Evolutionary conservation across 108 stramenopile species (phyloP), one percentile per base, ranked within the genome.

Genomic region (Nitzschia putrida): DNA sequence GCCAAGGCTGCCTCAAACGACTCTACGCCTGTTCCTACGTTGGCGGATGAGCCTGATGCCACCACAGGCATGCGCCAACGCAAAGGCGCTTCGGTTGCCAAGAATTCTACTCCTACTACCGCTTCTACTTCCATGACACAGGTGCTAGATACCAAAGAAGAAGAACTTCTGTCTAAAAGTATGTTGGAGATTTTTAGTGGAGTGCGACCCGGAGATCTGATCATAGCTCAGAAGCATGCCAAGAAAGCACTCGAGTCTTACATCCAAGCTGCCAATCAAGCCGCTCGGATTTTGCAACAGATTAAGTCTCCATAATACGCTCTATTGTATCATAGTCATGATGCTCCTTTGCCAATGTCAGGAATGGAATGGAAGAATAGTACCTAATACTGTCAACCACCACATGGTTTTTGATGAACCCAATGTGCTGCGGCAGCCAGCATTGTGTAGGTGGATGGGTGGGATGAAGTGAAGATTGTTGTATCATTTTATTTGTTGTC

Each of bases 201-300:
- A 24, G 47, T 74, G 7, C 75, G 58, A 22, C 80, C 80, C 11
- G 59, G 61, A 24, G 77, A 80, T 29, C 39, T 84, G 14, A 72
- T 64, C 34, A n/a, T 61, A 16, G 76, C 83, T 22, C 83, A 84
- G 41, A 53, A 41, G 9, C 16, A 84, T 21, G 83, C 83, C 43
- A 73, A 74, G 64, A 52, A 49, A 18, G 76, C 76, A n/a, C 29
- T 84, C 20, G 61, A 66, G 21, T 22, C 21, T 14, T 84, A 84
- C 44, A 66, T 84, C n/a, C 51, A 78, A 57, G 83, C 83, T 0
- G 83, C 83, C 23, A 84, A 74, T 42, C 40, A 57, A 38, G 83
- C 72, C 1, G 76, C 61, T 18, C 49, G 12, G 42, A 77, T 84
- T 38, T 40, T 80, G 55, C 14, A 29, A 44, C 21, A 76, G 43